Base-by-base conservation (phyloP, 2,329 filamentous ascomycete species). In the Madurella fahalii region DNA sequence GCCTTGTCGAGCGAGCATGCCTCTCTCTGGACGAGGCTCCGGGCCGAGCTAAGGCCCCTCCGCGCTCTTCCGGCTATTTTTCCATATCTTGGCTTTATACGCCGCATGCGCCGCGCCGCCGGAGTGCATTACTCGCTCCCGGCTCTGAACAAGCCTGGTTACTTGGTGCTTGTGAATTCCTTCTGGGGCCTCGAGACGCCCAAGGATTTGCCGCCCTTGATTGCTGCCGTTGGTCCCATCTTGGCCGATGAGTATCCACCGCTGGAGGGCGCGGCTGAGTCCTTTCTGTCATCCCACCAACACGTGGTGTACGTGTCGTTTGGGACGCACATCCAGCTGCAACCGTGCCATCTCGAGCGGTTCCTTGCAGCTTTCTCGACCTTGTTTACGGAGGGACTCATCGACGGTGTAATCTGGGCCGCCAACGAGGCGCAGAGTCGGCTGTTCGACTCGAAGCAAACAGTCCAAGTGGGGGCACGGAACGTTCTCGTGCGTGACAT, bases 151-250 rank as follows among this genome's bases (percentile, higher is more conserved):
- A 75, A 75, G 46, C 74, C 74, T 0, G 65, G 74, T 52, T 69
- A 75, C 44, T 68, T 77, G 3, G 58, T 72, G 2, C 63, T 76
- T 5, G 68, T 76, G 20, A 76, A 77, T 50, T 74, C 72, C 0
- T 76, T 76, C 56, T 73, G 69, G 53, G 74, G 73, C 0, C 63
- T 77, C 8, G 74, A 77, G 48, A 63, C 68, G 1, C 69, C 74
- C 0, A 70, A 69, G 18, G 73, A 76, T 52, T 53, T 76, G 2
- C 74, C 74, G 1, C 74, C 74, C 1, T 61, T 71, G 1, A 66
- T 70, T 20, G 63, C 66, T 2, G 55, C 70, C 1, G 67, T 77
- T 2, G 75, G 74, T 0, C 75, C 74, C 2, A 66, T 76, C 2
- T 62, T 77, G 5, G 57, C 64, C 1, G 70, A 73, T 32, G 57